These are phyloP conservation scores for Skeletonema menzelii DNA, from an alignment of 108 stramenopile genomes.

Conservation along the genomic window DNA sequence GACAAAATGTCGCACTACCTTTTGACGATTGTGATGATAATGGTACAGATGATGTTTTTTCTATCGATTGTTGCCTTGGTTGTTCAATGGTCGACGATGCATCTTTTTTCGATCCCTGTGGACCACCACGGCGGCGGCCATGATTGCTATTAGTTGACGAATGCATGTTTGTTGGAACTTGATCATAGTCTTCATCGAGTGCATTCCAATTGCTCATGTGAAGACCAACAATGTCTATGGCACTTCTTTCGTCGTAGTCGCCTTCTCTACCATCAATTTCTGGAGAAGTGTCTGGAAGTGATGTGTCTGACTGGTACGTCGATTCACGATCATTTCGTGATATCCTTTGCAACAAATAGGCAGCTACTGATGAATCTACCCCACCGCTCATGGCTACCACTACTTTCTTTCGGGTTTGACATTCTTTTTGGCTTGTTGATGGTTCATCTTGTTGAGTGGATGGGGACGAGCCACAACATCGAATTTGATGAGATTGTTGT, in stretches of 20 bases:
- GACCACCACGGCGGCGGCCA: conserved; percentile 7
- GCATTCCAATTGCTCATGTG: conserved; percentile 93
- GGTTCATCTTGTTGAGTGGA: background rate
- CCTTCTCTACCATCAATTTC: background rate
- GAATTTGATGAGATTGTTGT: background rate
- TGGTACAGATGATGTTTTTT: background rate
- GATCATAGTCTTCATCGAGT: conserved; percentile 56
- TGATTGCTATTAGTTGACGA: too few relatives aligned
- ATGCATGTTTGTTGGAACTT: background rate
- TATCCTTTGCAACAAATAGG: conserved; percentile 61
- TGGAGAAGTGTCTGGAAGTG: too few relatives aligned
- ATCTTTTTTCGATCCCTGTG: background rate
- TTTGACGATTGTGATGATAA: conserved; percentile 1
- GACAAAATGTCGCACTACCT: conserved; percentile 11
- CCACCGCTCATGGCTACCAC: conserved; percentile 97
- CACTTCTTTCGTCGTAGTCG: too few relatives aligned
- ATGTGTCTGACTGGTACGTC: background rate
- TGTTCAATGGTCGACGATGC: background rate
- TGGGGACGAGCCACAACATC: background rate
- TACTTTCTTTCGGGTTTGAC: conserved; percentile 18
- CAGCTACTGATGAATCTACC: conserved; percentile 95
- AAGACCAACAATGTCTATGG: conserved; percentile 48
- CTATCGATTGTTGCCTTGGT: background rate
- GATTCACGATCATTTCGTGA: background rate
- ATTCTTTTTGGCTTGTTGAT: background rate